Percentiles rank a stretch among this genome's conserved stretches.
phyloP scores from a whole-genome alignment of 768 basidiomycete species.

The Suillus subalutaceus region DNA sequence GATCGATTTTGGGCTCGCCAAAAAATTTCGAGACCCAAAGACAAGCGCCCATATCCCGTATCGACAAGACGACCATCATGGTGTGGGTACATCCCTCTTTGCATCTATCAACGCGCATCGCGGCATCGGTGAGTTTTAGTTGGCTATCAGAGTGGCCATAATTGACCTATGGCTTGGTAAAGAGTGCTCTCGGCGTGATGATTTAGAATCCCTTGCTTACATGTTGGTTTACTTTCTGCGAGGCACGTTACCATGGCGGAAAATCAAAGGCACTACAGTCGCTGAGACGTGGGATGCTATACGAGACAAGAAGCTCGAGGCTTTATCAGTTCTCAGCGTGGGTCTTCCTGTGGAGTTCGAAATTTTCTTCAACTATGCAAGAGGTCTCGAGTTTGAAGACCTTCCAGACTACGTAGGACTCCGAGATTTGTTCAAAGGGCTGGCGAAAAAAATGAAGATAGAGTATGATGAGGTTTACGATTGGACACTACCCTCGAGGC shows the following conservation, averaged over 20 bases:
- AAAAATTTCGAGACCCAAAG: constrained; percentile 70
- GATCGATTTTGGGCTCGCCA: constrained; percentile 86
- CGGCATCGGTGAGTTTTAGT: constrained; percentile 59
- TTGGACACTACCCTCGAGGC: constrained; percentile 28
- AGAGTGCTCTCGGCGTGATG: constrained; percentile 80
- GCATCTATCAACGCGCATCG: constrained; percentile 75
- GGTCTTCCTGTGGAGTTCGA: constrained; percentile 83
- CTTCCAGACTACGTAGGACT: constrained; percentile 88
- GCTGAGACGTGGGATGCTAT: constrained; percentile 79
- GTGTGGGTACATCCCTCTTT: constrained; percentile 78
- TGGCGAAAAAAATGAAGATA: constrained; percentile 21
- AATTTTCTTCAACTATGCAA: constrained; percentile 75
- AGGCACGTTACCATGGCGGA: constrained; percentile 79
- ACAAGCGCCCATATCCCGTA: constrained; percentile 73
- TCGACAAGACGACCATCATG: constrained; percentile 73
- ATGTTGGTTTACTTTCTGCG: constrained; percentile 84
- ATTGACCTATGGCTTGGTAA: constrained; percentile 12
- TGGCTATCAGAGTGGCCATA: not conserved
- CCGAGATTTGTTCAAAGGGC: constrained; percentile 60
- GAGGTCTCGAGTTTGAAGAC: constrained; percentile 85
- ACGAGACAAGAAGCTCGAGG: constrained; percentile 68
- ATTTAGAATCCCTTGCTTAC: constrained; percentile 79
- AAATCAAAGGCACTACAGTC: constrained; percentile 66
- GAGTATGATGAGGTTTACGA: constrained; percentile 52
- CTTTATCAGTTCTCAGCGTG: constrained; percentile 68